phyloP scores from a whole-genome alignment of 495 filamentous ascomycete genomes.

The Parachaetomium inaequale region DNA sequence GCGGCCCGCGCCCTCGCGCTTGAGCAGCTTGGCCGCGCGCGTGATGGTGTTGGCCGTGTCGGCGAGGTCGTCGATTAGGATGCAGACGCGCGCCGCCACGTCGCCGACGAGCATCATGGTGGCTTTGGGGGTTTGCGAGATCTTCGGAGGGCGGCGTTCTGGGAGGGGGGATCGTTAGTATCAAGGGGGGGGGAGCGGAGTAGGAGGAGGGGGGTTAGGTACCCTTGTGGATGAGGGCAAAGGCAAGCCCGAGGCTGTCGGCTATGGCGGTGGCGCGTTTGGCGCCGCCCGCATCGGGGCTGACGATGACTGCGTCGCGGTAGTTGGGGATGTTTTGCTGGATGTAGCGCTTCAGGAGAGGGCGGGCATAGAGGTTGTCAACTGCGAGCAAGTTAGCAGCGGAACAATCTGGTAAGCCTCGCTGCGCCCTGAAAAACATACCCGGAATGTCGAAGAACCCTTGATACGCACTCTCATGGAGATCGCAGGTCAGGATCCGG shows the following conservation, averaged over 20 bases:
- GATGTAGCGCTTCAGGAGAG: constrained; percentile 86
- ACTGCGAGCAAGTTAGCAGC: constrained; percentile 44
- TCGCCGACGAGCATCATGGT: constrained; percentile 95
- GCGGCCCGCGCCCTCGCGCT: constrained; percentile 82
- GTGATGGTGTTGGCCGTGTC: constrained; percentile 98
- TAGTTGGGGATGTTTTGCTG: constrained; percentile 80
- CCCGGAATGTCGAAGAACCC: constrained; percentile 93
- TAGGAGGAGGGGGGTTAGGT: constrained; percentile 33
- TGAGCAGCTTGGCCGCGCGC: constrained; percentile 90
- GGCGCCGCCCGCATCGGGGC: constrained; percentile 92
- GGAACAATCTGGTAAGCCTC: not conserved
- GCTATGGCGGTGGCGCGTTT: constrained; percentile 97
- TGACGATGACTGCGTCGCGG: constrained; percentile 86
- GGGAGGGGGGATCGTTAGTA: constrained; percentile 33
- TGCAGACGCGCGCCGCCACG: constrained; percentile 73
- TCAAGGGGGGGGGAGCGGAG: not conserved
- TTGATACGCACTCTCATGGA: constrained; percentile 72
- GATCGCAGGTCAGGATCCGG: constrained; percentile 93
- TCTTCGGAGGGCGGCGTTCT: constrained; percentile 92
- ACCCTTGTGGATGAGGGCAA: constrained; percentile 98
- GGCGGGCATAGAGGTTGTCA: constrained; percentile 89
- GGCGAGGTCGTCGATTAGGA: constrained; percentile 90
- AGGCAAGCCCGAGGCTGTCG: constrained; percentile 84
- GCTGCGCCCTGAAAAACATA: not conserved
- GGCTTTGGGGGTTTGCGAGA: constrained; percentile 73